These are phyloP conservation scores for Lactarius tabidus DNA, from an alignment of 768 basidiomycete species.

Conservation along the genomic window DNA sequence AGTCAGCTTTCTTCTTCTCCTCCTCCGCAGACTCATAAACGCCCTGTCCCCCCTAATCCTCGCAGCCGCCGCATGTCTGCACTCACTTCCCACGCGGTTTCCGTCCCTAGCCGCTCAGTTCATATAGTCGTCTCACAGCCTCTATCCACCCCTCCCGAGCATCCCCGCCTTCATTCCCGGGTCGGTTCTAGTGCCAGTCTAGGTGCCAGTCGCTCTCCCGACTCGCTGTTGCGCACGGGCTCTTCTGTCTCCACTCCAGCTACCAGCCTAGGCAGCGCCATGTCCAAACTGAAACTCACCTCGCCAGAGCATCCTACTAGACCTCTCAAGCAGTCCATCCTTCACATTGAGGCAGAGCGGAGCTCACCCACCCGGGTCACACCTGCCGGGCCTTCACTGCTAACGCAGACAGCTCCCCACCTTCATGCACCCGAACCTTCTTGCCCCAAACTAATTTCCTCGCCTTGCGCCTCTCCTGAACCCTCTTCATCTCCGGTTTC, in stretches of 20 bases:
- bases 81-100: constrained; percentile 51
- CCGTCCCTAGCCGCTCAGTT: constrained; percentile 55
- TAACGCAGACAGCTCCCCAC: constrained; percentile 33
- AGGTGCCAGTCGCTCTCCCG: constrained; percentile 29
- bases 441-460: neutral
- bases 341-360: constrained; percentile 8
- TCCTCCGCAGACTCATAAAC: constrained; percentile 71
- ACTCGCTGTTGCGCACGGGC: constrained; percentile 20
- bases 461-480: constrained; percentile 7
- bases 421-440: neutral
- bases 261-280: constrained; percentile 32
- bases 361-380: constrained; percentile 18
- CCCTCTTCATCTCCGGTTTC: neutral
- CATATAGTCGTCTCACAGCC: constrained; percentile 85
- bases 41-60: constrained; percentile 73
- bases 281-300: constrained; percentile 28
- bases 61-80: constrained; percentile 55
- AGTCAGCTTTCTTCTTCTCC: constrained; percentile 64
- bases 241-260: constrained; percentile 29
- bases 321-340: neutral
- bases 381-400: constrained; percentile 34
- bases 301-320: constrained; percentile 9
- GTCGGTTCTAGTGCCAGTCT: constrained; percentile 31
- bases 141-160: constrained; percentile 47
- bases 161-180: constrained; percentile 17